Evolutionary conservation across 352 stramenopile genomes (phyloP).

Genomic region (Globisporangium uncinulatum): DNA sequence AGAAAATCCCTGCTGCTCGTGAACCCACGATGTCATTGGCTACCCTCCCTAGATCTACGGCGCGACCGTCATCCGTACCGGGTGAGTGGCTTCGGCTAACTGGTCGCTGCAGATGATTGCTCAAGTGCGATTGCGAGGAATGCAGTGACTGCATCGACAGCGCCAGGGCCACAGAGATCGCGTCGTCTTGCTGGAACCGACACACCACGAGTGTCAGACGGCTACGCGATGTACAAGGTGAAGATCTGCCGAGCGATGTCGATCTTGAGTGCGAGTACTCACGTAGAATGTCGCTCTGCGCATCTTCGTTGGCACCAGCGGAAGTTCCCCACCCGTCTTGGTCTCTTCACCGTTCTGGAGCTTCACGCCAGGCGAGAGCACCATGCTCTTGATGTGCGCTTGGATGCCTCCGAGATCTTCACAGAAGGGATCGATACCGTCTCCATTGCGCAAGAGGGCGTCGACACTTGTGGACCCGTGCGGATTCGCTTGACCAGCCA

Average conservation of each 20-base stretch:
- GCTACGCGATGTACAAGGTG: background rate
- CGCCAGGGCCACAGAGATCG: background rate
- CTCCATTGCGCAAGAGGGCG: background rate
- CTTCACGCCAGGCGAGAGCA: slow-evolving; percentile 24
- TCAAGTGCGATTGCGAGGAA: slow-evolving; percentile 3
- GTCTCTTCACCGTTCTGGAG: slow-evolving; percentile 18
- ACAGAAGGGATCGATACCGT: background rate
- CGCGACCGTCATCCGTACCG: background rate
- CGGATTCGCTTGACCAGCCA: background rate
- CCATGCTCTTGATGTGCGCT: slow-evolving; percentile 10
- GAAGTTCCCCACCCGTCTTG: slow-evolving; percentile 21
- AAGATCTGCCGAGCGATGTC: background rate
- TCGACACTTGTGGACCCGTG: background rate
- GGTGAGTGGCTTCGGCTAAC: background rate
- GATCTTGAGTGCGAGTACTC: background rate
- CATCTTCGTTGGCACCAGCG: slow-evolving; percentile 21
- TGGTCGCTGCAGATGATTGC: slow-evolving; percentile 1
- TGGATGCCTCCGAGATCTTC: slow-evolving; percentile 1
- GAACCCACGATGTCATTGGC: background rate
- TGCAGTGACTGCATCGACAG: slow-evolving; percentile 11
- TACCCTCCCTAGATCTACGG: no score
- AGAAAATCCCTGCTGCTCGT: background rate
- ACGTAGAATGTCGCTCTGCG: slow-evolving; percentile 28
- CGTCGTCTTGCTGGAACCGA: slow-evolving; percentile 9
- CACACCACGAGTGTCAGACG: background rate